Evolutionary conservation across 306 rosid species (phyloP).

Genomic region (Rosa lucieae): DNA sequence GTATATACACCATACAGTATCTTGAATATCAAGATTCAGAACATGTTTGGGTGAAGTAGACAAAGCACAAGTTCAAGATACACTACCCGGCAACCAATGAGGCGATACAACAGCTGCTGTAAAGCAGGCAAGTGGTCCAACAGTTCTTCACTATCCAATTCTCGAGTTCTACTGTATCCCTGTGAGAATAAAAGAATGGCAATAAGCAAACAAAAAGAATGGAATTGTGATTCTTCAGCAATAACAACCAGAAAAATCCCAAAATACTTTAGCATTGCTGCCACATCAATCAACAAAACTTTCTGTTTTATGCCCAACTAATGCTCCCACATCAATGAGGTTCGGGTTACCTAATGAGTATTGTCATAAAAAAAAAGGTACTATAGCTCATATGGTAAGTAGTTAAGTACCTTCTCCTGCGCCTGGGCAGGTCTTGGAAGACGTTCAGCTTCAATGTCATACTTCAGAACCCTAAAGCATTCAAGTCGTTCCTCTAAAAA

Average conservation of each 20-base stretch:
- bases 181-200: constrained; percentile 35
- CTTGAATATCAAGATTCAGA: not conserved
- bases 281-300: not conserved
- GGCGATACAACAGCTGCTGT: constrained; percentile 89
- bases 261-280: not conserved
- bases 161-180: constrained; percentile 96
- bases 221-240: not conserved
- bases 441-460: constrained; percentile 97
- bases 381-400: not conserved
- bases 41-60: not conserved
- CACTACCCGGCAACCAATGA: constrained; percentile 85
- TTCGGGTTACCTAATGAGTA: not conserved
- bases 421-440: constrained; percentile 85
- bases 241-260: not conserved
- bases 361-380: not conserved
- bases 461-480: constrained; percentile 84
- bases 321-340: not conserved
- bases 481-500: constrained; percentile 99
- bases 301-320: not conserved
- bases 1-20: not conserved
- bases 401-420: constrained; percentile 75
- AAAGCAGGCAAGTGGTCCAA: constrained; percentile 96
- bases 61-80: constrained; percentile 6
- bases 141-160: constrained; percentile 86
- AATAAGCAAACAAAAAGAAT: not conserved